Base-by-base conservation (phyloP, 1,284 basidiomycete species). In the Wallemia hederae region DNA sequence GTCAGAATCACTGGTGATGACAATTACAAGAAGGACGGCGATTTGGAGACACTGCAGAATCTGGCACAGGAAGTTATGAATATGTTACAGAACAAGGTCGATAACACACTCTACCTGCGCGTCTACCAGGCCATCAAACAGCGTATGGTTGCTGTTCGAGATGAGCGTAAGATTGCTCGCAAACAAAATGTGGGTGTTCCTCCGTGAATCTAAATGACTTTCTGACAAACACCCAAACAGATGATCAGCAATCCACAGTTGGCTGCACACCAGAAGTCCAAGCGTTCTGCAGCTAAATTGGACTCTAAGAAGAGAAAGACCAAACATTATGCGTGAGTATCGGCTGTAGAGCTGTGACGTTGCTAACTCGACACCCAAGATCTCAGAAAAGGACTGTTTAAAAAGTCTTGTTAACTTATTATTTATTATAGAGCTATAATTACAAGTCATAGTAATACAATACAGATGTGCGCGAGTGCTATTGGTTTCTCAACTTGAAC, bases 1-100 rank as follows among this genome's bases (percentile, higher is more conserved):
- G 86, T 92, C 69, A 82, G 90, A 19, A 78, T 97, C 59, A 74
- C 79, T 1, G 89, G 92, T 66, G 87, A 94, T 63, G 84, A 86
- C 63, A 80, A 80, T 1, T 77, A 84, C 39, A 49, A 49, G 22
- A 79, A 79, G 11, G 85, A 89, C 71, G 62, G 75, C 1, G 79
- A 82, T 59, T 81, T 91, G 74, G 81, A 84, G 33, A 86, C 89
- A 59, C 74, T 98, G 33, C 86, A 87, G 69, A 79, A 77, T 1
- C 76, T 90, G 0, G 82, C 86, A 0, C 74, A 78, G 15, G 91
- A 99, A 70, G 74, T 98, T 14, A 83, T 89, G 66, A 86, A 90
- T 61, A 77, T 96, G 19, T 73, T 99, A 0, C 90, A 90, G 67
- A 70, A 72, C 57, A 87, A 87, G 73, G 82, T 94, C 33, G 90